phyloP scores from a whole-genome alignment of 257 asterid species.

The Gynochthodes officinalis region DNA sequence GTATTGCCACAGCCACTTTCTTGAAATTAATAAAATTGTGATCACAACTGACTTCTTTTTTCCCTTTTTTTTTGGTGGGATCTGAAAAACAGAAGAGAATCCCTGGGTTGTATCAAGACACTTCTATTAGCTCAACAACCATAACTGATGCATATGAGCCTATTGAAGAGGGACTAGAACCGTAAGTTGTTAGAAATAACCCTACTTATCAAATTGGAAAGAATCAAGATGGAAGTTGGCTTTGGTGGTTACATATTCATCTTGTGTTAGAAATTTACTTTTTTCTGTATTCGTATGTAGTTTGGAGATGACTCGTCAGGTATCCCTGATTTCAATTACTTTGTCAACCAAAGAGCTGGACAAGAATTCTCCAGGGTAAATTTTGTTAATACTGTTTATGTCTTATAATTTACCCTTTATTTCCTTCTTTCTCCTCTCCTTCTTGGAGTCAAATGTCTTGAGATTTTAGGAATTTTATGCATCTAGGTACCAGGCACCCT shows the following conservation, averaged over 20 bases:
- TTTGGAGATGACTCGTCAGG: constrained; percentile 62
- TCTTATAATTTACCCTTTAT: not conserved
- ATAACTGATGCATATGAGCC: constrained; percentile 62
- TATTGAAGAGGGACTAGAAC: constrained; percentile 53
- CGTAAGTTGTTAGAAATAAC: constrained; percentile 32
- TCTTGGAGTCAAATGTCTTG: not conserved
- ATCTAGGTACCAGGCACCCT: constrained; percentile 46
- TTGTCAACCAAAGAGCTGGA: constrained; percentile 46
- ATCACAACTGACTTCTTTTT: no score
- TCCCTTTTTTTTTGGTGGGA: no score
- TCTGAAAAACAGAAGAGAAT: constrained; percentile 38
- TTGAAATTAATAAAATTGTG: not conserved
- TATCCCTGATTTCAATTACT: constrained; percentile 48
- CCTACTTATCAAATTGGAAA: not conserved
- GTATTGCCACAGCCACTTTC: constrained; percentile 21
- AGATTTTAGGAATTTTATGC: constrained; percentile 9
- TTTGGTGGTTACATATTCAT: not conserved
- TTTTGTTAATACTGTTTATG: not conserved
- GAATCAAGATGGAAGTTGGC: not conserved
- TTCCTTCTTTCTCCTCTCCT: not conserved
- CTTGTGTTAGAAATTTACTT: constrained; percentile 8
- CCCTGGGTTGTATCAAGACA: constrained; percentile 48
- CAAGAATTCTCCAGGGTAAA: constrained; percentile 55
- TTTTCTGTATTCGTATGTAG: constrained; percentile 28
- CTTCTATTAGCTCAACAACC: constrained; percentile 49